Percentiles rank a stretch among this genome's conserved stretches.
phyloP scores from a whole-genome alignment of 225 moss, liverwort and hornwort genomes.

The Pseudoscleropodium purum region DNA sequence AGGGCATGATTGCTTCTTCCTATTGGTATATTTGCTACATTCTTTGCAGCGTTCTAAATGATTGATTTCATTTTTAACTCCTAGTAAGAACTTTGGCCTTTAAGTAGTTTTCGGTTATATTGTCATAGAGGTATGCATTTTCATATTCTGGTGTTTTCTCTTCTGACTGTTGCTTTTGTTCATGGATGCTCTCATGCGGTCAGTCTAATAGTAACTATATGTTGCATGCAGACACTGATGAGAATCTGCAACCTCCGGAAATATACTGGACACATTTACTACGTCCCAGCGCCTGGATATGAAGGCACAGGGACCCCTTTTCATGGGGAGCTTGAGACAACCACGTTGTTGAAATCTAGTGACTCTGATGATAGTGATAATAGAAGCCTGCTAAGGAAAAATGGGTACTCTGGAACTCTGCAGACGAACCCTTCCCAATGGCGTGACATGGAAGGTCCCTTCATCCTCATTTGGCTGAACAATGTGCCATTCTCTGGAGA shows the following conservation, averaged over 20 bases:
- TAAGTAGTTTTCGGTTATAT: not conserved
- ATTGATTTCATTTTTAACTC: not conserved
- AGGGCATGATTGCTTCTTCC: not conserved
- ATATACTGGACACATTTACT: conserved; percentile 68
- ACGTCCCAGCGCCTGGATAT: conserved; percentile 72
- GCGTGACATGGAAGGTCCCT: conserved; percentile 80
- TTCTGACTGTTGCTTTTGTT: not conserved
- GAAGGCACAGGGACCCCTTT: conserved; percentile 44
- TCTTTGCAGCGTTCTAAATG: not conserved
- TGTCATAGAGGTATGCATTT: not conserved
- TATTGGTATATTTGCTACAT: not conserved
- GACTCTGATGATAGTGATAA: conserved; percentile 27
- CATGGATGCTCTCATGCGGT: not conserved
- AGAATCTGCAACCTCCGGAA: conserved; percentile 65
- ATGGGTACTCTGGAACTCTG: conserved; percentile 30
- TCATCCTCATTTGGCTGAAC: conserved; percentile 78
- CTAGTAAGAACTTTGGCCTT: not conserved
- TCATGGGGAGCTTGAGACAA: conserved; percentile 33
- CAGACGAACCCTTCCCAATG: conserved; percentile 24
- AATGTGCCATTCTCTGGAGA: conserved; percentile 65
- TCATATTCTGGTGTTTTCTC: not conserved
- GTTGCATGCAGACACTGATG: conserved; percentile 50
- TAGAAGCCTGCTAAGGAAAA: conserved; percentile 33
- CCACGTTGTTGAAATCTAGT: conserved; percentile 20
- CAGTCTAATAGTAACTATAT: not conserved